Conservation (phyloP, 2,329 filamentous ascomycete genomes). For the Ambrosiella xylebori region DNA sequence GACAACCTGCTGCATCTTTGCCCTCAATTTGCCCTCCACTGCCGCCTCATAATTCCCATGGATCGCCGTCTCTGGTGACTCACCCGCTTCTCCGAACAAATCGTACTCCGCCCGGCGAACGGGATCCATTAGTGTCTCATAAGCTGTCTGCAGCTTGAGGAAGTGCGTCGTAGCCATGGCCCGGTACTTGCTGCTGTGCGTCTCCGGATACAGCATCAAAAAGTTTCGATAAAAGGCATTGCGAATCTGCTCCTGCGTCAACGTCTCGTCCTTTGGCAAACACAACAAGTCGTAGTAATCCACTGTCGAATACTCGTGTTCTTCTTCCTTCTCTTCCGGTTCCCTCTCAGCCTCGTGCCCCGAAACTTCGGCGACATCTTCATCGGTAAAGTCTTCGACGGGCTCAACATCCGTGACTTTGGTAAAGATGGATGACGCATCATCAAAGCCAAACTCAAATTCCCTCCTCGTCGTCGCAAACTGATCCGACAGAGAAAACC, state of each 20-base stretch:
- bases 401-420: constrained; percentile 14
- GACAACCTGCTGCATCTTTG: constrained; percentile 12
- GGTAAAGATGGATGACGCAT: constrained; percentile 27
- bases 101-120: constrained; percentile 27
- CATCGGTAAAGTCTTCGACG: constrained; percentile 14
- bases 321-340: constrained; percentile 12
- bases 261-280: constrained; percentile 21
- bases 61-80: constrained; percentile 12
- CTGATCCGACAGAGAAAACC: constrained; percentile 30
- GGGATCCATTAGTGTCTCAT: constrained; percentile 31
- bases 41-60: constrained; percentile 14
- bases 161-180: constrained; percentile 26
- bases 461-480: constrained; percentile 30
- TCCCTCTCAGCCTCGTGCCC: constrained; percentile 12
- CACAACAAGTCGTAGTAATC: constrained; percentile 30
- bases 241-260: constrained; percentile 23
- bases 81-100: constrained; percentile 14
- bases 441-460: constrained; percentile 31
- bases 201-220: constrained; percentile 27
- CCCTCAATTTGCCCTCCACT: constrained; percentile 14
- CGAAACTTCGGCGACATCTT: constrained; percentile 12
- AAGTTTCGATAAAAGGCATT: constrained; percentile 29
- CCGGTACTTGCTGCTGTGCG: constrained; percentile 24
- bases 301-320: constrained; percentile 15
- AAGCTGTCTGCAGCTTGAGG: constrained; percentile 25